These are phyloP conservation scores for Talaromyces sp. DNA, from an alignment of 2,329 filamentous ascomycete genomes.

Conservation along the genomic window DNA sequence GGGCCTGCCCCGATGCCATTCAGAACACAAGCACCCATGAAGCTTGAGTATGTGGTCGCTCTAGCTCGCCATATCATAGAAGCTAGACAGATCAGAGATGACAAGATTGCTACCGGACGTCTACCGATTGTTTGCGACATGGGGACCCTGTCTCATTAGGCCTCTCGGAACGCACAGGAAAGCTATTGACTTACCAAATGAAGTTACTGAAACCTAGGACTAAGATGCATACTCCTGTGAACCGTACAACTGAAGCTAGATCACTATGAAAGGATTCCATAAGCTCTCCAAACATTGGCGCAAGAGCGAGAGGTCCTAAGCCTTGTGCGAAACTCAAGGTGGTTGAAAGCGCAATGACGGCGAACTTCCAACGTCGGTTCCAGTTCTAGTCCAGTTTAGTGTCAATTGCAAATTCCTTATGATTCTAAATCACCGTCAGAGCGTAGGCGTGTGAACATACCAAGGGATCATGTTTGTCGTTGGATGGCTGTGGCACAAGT, in stretches of 20 bases:
- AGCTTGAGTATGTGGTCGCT: conserved; percentile 56
- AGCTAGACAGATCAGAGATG: conserved; percentile 51
- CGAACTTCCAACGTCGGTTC: conserved; percentile 45
- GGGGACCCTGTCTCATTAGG: conserved; percentile 48
- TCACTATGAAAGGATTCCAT: conserved; percentile 54
- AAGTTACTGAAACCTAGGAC: conserved; percentile 59
- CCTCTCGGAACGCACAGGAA: too few relatives aligned
- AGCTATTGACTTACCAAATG: conserved; percentile 53
- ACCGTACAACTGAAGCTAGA: conserved; percentile 53
- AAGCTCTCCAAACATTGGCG: conserved; percentile 58
- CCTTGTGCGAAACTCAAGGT: conserved; percentile 53
- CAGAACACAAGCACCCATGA: conserved; percentile 58
- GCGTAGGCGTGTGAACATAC: conserved; percentile 23
- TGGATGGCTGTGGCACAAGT: conserved; percentile 51
- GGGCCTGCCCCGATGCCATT: conserved; percentile 15
- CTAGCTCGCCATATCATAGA: conserved; percentile 57
- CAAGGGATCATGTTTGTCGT: conserved; percentile 46
- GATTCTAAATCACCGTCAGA: background rate
- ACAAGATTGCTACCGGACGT: conserved; percentile 52
- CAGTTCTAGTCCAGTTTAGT: conserved; percentile 39
- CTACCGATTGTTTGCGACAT: conserved; percentile 54
- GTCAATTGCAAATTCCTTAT: background rate
- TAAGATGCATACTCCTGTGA: conserved; percentile 55
- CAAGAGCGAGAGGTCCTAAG: conserved; percentile 53
- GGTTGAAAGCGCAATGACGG: conserved; percentile 31